Conservation (phyloP, 257 asterid genomes). For the Nicotiana otophora region DNA sequence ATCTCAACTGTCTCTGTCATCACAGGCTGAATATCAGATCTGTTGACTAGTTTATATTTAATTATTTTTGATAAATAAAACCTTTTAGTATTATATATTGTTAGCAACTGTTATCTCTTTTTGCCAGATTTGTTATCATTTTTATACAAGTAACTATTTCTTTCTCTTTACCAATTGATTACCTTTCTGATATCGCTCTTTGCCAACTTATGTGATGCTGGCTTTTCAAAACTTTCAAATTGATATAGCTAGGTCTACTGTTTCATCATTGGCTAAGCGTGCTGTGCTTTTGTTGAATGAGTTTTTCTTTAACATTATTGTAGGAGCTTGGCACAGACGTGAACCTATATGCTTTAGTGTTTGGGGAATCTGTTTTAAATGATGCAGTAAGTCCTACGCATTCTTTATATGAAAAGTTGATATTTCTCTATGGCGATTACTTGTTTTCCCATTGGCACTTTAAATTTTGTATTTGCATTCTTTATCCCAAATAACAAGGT, state of each 20-base stretch:
- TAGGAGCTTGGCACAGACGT: conserved; percentile 96
- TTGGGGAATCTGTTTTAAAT: conserved; percentile 97
- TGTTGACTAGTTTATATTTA: background rate
- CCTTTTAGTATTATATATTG: background rate
- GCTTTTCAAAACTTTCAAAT: conserved; percentile 1
- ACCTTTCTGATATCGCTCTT: background rate
- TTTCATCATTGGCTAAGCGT: background rate
- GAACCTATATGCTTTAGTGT: conserved; percentile 93
- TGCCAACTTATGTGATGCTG: background rate
- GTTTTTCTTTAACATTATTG: conserved; percentile 1
- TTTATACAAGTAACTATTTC: background rate
- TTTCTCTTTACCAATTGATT: background rate
- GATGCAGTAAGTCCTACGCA: conserved; percentile 75
- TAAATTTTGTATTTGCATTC: background rate
- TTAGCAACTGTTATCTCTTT: background rate
- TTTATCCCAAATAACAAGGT: background rate
- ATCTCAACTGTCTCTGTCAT: background rate
- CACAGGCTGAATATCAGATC: background rate
- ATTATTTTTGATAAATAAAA: no score
- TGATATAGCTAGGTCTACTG: background rate
- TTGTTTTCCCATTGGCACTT: conserved; percentile 12
- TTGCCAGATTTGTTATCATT: background rate
- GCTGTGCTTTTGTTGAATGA: background rate
- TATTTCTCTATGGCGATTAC: conserved; percentile 8
- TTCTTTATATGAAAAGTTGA: conserved; percentile 12